phyloP scores from a whole-genome alignment of 352 stramenopile species.

The Phytophthora sp. region DNA sequence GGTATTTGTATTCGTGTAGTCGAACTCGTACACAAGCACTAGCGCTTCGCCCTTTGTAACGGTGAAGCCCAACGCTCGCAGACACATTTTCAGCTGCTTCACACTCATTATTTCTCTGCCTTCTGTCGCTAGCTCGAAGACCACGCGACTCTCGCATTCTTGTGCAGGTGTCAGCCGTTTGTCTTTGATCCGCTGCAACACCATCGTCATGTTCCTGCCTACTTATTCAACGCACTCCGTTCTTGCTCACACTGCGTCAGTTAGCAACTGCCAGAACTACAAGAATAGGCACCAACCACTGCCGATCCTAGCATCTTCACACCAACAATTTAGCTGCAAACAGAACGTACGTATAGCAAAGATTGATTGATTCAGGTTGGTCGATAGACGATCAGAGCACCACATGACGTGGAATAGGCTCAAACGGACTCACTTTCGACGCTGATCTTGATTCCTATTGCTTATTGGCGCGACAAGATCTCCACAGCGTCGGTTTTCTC shows the following conservation, averaged over 20 bases:
- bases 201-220: constrained; percentile 10
- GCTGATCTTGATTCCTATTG: not conserved
- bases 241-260: constrained; percentile 4
- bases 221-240: not conserved
- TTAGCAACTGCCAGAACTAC: constrained; percentile 17
- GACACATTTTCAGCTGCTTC: constrained; percentile 42
- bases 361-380: constrained; percentile 28
- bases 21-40: constrained; percentile 53
- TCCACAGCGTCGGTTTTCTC: constrained; percentile 80
- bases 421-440: not conserved
- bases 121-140: constrained; percentile 33
- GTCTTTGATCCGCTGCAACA: constrained; percentile 35
- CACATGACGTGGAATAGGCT: constrained; percentile 10
- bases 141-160: constrained; percentile 28
- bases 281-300: not conserved
- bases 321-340: no score
- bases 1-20: constrained; percentile 41
- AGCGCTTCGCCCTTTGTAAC: constrained; percentile 29
- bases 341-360: constrained; percentile 16
- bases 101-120: constrained; percentile 29
- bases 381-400: constrained; percentile 7
- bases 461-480: constrained; percentile 61
- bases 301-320: not conserved
- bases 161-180: constrained; percentile 37
- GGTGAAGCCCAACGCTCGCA: constrained; percentile 40